Base-by-base conservation (phyloP, 2,329 filamentous ascomycete species). In the Aspergillus fumigatus region DNA sequence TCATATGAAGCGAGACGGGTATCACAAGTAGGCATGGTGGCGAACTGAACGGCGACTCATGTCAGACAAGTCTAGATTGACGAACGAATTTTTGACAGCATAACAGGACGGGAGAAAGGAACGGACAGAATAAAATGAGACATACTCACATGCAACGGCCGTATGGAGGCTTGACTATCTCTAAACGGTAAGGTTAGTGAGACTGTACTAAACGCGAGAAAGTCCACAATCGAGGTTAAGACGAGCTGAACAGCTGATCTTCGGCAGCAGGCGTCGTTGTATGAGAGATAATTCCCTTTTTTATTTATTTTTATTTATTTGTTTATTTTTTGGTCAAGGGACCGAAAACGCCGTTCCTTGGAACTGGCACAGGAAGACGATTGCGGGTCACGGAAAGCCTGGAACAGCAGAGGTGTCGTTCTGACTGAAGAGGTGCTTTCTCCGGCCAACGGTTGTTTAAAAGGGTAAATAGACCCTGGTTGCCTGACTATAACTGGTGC, bases 321-420 rank as follows among this genome's bases (percentile, higher is more conserved):
- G n/a, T 43, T 56, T 17, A 3, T 59, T 48, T 56, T 43, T 55
- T 17, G 3, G 2, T 14, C 14, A 38, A 17, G 32, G 32, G 32
- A 38, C 32, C 7, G 32, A 7, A 38, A 38, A 17, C 7, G 32
- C 14, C 32, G 32, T 14, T 38, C 32, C 32, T 48, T 57, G 62
- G 64, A 65, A 67, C 41, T 49, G 57, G 56, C 55, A 55, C 50
- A 55, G 62, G 58, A 59, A 55, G 59, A 55, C 51, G 54, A 65
- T 63, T 59, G 59, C 55, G 61, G 62, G 62, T 64, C 59, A 58
- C 26, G 59, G 47, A 55, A 48, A 57, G 56, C 56, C 61, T 57
- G 52, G 59, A 58, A 63, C 52, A 51, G 52, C 58, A 52, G 57
- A 47, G 41, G 50, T 47, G 52, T 17, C 32, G 14, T 38, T 54